A percentile compares a stretch with the other conserved stretches of the same genome.
Conservation (phyloP, 1,284 basidiomycete genomes). For the Earliella scabrosa region DNA sequence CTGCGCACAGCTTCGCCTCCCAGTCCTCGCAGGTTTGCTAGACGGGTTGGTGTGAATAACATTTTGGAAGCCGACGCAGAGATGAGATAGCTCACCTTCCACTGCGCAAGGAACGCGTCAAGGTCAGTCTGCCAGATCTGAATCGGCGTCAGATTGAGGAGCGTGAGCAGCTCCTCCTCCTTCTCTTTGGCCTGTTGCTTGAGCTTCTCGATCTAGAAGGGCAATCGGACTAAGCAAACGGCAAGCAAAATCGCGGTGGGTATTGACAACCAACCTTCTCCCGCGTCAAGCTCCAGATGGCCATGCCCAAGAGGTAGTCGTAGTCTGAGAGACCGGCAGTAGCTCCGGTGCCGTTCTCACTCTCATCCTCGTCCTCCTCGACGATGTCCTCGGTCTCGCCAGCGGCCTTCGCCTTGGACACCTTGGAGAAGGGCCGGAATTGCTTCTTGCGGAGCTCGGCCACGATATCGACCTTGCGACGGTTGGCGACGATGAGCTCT, state of each 20-base stretch:
- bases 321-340: conserved; percentile 78
- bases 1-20: conserved; percentile 53
- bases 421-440: conserved; percentile 91
- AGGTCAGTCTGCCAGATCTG: conserved; percentile 94
- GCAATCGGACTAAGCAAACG: too few species aligned
- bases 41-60: background rate
- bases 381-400: conserved; percentile 73
- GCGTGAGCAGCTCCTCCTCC: conserved; percentile 79
- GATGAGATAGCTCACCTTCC: conserved; percentile 67
- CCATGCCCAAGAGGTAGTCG: conserved; percentile 96
- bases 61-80: too few species aligned
- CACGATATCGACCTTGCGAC: conserved; percentile 90
- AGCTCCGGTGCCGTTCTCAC: conserved; percentile 33
- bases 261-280: conserved; percentile 70
- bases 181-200: conserved; percentile 82
- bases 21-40: conserved; percentile 68
- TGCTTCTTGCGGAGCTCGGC: conserved; percentile 82
- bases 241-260: background rate
- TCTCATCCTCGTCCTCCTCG: conserved; percentile 58
- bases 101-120: conserved; percentile 82
- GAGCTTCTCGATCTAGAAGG: conserved; percentile 91
- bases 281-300: conserved; percentile 92
- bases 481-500: conserved; percentile 89
- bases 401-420: conserved; percentile 68
- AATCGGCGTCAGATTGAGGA: conserved; percentile 83